Evolutionary conservation across 352 stramenopile species (phyloP).

Genomic region (Globisporangium sylvaticum): DNA sequence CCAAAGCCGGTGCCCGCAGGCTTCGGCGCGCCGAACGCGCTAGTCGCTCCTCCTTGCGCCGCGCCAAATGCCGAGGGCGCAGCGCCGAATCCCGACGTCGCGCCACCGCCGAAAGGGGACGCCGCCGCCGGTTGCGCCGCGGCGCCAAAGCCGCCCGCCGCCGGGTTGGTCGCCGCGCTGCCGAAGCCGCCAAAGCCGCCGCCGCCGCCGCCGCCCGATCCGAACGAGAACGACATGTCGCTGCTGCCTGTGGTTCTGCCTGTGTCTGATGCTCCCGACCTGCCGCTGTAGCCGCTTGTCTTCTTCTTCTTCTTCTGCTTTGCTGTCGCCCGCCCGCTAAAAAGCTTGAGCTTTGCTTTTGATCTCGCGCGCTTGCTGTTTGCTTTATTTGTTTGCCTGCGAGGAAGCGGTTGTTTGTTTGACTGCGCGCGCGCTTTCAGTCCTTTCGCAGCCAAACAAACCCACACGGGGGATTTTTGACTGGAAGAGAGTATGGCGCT

Average conservation of each 20-base stretch:
- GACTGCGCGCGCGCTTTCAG: conserved; percentile 1
- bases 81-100: conserved; percentile 23
- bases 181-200: conserved; percentile 42
- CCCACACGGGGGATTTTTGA: neutral
- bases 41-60: conserved; percentile 18
- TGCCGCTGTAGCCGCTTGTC: neutral
- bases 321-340: neutral
- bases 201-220: conserved; percentile 29
- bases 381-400: neutral
- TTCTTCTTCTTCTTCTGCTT: neutral
- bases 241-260: neutral
- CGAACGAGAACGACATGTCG: conserved; percentile 54
- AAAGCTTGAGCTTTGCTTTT: neutral
- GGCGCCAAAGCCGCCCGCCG: conserved; percentile 30
- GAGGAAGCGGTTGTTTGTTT: neutral
- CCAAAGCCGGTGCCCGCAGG: conserved; percentile 32
- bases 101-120: conserved; percentile 44
- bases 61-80: conserved; percentile 41
- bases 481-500: conserved; percentile 1
- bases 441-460: conserved; percentile 12
- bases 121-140: conserved; percentile 29
- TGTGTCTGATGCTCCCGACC: neutral
- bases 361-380: neutral
- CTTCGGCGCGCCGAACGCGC: conserved; percentile 34
- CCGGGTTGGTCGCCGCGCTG: conserved; percentile 14